Conservation (phyloP, 2,329 filamentous ascomycete genomes). For the Aspergillus sergii region DNA sequence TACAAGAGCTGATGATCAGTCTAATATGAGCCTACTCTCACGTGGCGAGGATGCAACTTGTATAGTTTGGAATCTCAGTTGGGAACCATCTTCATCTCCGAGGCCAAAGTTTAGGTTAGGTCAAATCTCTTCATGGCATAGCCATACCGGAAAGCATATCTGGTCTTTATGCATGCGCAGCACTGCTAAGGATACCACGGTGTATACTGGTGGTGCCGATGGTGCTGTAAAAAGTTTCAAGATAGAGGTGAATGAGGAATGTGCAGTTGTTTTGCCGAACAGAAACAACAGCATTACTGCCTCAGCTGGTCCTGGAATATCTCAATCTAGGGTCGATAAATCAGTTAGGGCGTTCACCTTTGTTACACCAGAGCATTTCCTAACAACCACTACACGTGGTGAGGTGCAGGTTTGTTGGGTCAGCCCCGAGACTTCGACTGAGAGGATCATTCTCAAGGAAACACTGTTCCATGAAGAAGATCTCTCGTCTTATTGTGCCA, state of each 20-base stretch:
- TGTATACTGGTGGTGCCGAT: slow-evolving; percentile 85
- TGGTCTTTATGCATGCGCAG: slow-evolving; percentile 67
- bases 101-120: slow-evolving; percentile 26
- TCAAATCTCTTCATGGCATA: slow-evolving; percentile 58
- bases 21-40: slow-evolving; percentile 63
- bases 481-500: slow-evolving; percentile 32
- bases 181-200: slow-evolving; percentile 37
- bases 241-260: slow-evolving; percentile 20
- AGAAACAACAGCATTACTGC: slow-evolving; percentile 16
- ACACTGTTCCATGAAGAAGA: slow-evolving; percentile 32
- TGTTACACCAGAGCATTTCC: slow-evolving; percentile 35
- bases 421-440: slow-evolving; percentile 11
- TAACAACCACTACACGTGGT: slow-evolving; percentile 33
- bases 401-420: slow-evolving; percentile 37
- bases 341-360: slow-evolving; percentile 36
- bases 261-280: slow-evolving; percentile 17
- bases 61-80: slow-evolving; percentile 69
- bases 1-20: slow-evolving; percentile 22
- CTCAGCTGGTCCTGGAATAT: slow-evolving; percentile 12
- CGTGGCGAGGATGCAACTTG: slow-evolving; percentile 83
- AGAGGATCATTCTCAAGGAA: slow-evolving; percentile 23
- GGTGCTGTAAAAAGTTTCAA: slow-evolving; percentile 56
- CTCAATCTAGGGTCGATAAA: slow-evolving; percentile 16
- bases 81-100: slow-evolving; percentile 16
- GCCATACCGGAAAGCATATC: slow-evolving; percentile 85